Conservation (phyloP, 2,329 filamentous ascomycete genomes). For the Penicillium rolfsii region DNA sequence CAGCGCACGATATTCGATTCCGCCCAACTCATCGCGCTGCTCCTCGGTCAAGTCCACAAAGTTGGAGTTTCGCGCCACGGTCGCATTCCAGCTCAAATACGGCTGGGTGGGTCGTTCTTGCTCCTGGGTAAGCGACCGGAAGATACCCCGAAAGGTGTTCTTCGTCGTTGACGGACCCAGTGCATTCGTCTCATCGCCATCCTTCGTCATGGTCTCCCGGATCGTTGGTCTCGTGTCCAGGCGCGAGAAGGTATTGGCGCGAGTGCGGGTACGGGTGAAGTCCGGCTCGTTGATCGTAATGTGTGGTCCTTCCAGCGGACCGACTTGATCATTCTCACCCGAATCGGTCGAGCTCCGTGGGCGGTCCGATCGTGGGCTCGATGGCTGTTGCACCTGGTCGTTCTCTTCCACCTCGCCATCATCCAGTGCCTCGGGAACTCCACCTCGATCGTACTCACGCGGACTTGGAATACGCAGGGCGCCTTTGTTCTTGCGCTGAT, state of each 20-base stretch:
- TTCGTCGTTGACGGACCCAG: constrained; percentile 33
- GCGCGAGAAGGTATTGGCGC: constrained; percentile 44
- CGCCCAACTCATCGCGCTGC: constrained; percentile 91
- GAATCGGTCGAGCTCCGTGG: constrained; percentile 21
- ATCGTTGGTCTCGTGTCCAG: constrained; percentile 42
- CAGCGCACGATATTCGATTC: constrained; percentile 91
- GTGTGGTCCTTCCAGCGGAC: constrained; percentile 41
- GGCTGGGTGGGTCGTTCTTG: constrained; percentile 64
- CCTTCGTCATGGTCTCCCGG: constrained; percentile 37
- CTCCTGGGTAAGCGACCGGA: constrained; percentile 44
- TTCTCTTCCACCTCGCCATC: constrained; percentile 45
- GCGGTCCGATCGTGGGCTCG: constrained; percentile 30
- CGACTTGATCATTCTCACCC: constrained; percentile 29
- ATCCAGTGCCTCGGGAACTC: constrained; percentile 66
- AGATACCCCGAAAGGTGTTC: constrained; percentile 38
- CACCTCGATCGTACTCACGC: constrained; percentile 82
- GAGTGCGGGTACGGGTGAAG: constrained; percentile 38
- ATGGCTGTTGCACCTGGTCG: constrained; percentile 23
- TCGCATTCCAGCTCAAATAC: constrained; percentile 93
- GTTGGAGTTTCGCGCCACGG: constrained; percentile 87
- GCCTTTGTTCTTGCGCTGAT: constrained; percentile 74
- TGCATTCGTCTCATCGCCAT: constrained; percentile 32
- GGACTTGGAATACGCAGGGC: constrained; percentile 89
- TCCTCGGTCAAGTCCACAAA: constrained; percentile 87
- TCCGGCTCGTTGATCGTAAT: constrained; percentile 55